Percentiles rank a stretch among this genome's conserved stretches.
phyloP scores from a whole-genome alignment of 495 filamentous ascomycete genomes.

The Xylaria cubensis region DNA sequence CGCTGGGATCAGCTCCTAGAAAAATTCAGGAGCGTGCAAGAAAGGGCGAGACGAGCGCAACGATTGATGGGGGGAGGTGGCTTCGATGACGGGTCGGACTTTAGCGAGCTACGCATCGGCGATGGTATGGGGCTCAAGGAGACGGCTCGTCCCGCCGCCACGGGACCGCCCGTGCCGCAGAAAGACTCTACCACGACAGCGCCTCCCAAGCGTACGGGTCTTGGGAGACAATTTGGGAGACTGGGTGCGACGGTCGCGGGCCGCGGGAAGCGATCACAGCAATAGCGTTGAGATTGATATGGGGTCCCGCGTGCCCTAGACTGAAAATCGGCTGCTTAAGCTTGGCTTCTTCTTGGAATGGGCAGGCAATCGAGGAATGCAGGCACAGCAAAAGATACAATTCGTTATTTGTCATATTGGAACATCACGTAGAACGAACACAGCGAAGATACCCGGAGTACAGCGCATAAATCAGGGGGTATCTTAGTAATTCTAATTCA shows the following conservation, averaged over 20 bases:
- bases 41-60: conserved; percentile 66
- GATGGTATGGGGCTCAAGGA: conserved; percentile 52
- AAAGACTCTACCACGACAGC: conserved; percentile 49
- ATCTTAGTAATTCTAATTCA: conserved; percentile 30
- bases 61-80: conserved; percentile 41
- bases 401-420: conserved; percentile 23
- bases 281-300: conserved; percentile 35
- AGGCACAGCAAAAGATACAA: conserved; percentile 21
- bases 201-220: conserved; percentile 63
- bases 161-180: conserved; percentile 46
- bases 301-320: not conserved
- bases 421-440: conserved; percentile 26
- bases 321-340: not conserved
- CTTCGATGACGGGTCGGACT: conserved; percentile 47
- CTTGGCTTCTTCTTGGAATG: not conserved
- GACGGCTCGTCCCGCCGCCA: conserved; percentile 35
- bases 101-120: conserved; percentile 51
- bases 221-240: conserved; percentile 72
- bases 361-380: not conserved
- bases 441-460: conserved; percentile 32
- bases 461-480: conserved; percentile 21
- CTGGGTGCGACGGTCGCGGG: conserved; percentile 71
- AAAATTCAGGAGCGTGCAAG: conserved; percentile 90
- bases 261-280: conserved; percentile 55
- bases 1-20: conserved; percentile 95